Base-by-base conservation (phyloP, 352 stramenopile species). In the Phytopythium montanum region DNA sequence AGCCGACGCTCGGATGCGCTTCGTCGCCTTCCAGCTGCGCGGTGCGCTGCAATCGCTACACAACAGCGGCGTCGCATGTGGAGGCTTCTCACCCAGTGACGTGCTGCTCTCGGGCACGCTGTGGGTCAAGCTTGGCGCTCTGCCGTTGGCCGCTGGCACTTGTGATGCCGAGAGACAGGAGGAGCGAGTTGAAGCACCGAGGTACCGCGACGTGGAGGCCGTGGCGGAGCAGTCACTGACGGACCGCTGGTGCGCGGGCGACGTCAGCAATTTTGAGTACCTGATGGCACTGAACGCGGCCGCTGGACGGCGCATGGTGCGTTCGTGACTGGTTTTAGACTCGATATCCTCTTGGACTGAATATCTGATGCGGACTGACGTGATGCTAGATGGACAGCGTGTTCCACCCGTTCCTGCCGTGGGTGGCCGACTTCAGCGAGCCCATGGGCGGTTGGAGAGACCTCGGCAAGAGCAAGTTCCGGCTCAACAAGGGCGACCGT, bases 361-460 rank as follows among this genome's bases (percentile, higher is more conserved):
- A 16, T n/a, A 14, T 13, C 25, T 33, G 9, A 31, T 14, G 9
- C 8, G 19, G 21, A 29, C 9, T 2, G 3, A 14, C n/a, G 3
- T 51, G 44, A 8, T 6, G 26, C 18, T 66, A 91, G 78, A 68
- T 88, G 18, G 79, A 90, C 57, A 69, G 75, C 26, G 74, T 81
- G 13, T 96, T 96, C 60, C 94, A 98, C 64, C 90, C 94, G 0
- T 89, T 99, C 31, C 55, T 99, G n/a, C 96, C 96, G 1, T 99
- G 96, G 96, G 94, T 98, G 12, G 96, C 89, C 13, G 91, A 98
- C 67, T 98, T 98, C 59, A 82, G 65, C 5, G 61, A 59, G 3
- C 66, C 59, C 5, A 60, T 65, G 36, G 70, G 68, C 33, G 82
- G 88, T 23, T 97, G 90, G 85, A 78, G 95, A 23, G 92, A 98